A percentile compares a stretch with the other conserved stretches of the same genome.
Evolutionary conservation across 495 filamentous ascomycete genomes (phyloP).

Genomic region (Penicillium silybi): DNA sequence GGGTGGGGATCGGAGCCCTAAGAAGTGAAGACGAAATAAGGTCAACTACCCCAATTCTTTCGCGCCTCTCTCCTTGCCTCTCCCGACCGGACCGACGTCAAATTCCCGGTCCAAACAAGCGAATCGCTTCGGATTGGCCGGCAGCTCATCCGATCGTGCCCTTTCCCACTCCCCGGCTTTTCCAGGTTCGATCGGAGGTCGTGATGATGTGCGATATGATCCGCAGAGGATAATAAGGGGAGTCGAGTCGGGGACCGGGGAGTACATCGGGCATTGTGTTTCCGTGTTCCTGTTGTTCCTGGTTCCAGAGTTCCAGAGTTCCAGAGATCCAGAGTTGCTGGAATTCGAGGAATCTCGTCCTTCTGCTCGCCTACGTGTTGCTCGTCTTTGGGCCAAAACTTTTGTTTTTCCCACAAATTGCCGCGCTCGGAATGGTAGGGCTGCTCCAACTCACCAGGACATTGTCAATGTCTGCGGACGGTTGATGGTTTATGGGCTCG

Average conservation of each 20-base stretch:
- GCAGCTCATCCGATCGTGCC: neutral
- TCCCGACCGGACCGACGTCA: neutral
- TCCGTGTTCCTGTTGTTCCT: too few relatives aligned
- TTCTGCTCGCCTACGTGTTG: neutral
- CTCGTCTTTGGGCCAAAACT: neutral
- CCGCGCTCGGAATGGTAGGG: neutral
- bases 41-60: neutral
- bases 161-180: neutral
- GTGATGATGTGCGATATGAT: neutral
- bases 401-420: neutral
- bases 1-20: slow-evolving; percentile 12
- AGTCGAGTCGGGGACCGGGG: neutral
- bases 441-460: neutral
- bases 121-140: neutral
- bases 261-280: neutral
- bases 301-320: too few relatives aligned
- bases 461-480: neutral
- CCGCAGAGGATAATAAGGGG: neutral
- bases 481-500: too few relatives aligned
- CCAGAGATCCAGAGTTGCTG: too few relatives aligned
- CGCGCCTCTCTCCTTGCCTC: neutral
- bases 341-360: neutral
- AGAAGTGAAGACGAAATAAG: neutral
- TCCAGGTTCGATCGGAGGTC: neutral
- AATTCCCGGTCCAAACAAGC: neutral